Conservation (phyloP, 2,329 filamentous ascomycete genomes). For the Paracoccidioides lutzii region DNA sequence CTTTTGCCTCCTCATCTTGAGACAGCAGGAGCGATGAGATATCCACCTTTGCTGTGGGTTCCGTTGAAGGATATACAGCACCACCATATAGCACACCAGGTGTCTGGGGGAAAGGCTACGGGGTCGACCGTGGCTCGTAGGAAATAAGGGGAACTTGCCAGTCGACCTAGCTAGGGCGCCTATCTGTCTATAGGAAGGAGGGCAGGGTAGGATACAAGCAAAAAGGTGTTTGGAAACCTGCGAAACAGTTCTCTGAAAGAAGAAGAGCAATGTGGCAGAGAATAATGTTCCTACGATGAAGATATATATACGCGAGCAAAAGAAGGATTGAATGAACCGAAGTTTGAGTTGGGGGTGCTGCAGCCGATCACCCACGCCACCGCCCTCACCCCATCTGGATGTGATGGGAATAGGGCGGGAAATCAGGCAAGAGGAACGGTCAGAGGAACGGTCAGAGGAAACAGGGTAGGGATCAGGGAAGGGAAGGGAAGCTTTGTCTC, state of each 20-base stretch:
- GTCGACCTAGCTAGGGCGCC: neutral
- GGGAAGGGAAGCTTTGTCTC: neutral
- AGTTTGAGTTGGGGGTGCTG: neutral
- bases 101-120: neutral
- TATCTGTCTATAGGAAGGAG: neutral
- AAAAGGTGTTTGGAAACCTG: neutral
- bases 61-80: slow-evolving; percentile 4
- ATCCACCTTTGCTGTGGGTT: slow-evolving; percentile 14
- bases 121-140: neutral
- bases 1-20: slow-evolving; percentile 13
- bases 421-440: neutral
- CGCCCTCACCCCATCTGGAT: slow-evolving; percentile 3
- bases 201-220: neutral
- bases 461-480: neutral
- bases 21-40: slow-evolving; percentile 12
- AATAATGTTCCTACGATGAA: neutral
- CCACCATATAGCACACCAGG: slow-evolving; percentile 3
- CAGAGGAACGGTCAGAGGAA: slow-evolving; percentile 1
- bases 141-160: neutral
- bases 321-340: neutral
- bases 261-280: neutral
- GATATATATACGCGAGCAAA: neutral
- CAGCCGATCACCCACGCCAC: slow-evolving; percentile 2
- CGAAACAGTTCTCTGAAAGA: neutral
- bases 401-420: neutral